Evolutionary conservation across 352 stramenopile genomes (phyloP).

Genomic region (Globisporangium lucens): DNA sequence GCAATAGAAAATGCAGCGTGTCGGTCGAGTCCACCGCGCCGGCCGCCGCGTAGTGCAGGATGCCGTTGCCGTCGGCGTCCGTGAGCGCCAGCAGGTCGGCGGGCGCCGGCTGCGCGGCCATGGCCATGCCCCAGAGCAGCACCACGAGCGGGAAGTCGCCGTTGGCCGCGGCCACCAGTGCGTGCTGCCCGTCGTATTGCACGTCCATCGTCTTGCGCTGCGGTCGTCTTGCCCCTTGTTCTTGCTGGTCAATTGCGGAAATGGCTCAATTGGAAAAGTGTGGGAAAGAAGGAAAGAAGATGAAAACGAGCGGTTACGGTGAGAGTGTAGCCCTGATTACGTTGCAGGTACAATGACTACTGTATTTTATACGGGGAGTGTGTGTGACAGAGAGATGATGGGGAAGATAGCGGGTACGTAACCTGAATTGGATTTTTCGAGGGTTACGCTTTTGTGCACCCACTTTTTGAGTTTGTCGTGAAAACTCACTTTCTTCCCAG

Average conservation of each 20-base stretch:
- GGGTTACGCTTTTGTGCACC: neutral
- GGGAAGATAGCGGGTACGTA: neutral
- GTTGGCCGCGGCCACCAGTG: conserved; percentile 70
- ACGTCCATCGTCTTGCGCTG: conserved; percentile 40
- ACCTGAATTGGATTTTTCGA: neutral
- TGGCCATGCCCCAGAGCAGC: conserved; percentile 82
- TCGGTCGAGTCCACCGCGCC: conserved; percentile 42
- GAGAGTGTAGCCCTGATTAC: neutral
- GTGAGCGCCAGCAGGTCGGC: conserved; percentile 45
- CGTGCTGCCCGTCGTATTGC: conserved; percentile 70
- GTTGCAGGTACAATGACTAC: too few relatives aligned
- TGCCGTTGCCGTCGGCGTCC: conserved; percentile 48
- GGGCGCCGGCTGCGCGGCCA: conserved; percentile 52
- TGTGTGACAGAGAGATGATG: neutral
- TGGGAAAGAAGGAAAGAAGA: neutral
- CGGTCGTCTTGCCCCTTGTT: neutral
- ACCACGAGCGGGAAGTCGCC: conserved; percentile 85
- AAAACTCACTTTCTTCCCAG: too few relatives aligned
- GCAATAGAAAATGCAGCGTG: conserved; percentile 79
- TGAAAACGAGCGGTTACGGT: neutral
- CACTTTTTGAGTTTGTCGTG: neutral
- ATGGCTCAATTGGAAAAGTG: neutral
- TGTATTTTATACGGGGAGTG: too few relatives aligned
- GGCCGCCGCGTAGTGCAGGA: conserved; percentile 65
- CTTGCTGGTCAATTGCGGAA: neutral